Conservation (phyloP, 768 basidiomycete genomes). For the Flagelloscypha sp. region DNA sequence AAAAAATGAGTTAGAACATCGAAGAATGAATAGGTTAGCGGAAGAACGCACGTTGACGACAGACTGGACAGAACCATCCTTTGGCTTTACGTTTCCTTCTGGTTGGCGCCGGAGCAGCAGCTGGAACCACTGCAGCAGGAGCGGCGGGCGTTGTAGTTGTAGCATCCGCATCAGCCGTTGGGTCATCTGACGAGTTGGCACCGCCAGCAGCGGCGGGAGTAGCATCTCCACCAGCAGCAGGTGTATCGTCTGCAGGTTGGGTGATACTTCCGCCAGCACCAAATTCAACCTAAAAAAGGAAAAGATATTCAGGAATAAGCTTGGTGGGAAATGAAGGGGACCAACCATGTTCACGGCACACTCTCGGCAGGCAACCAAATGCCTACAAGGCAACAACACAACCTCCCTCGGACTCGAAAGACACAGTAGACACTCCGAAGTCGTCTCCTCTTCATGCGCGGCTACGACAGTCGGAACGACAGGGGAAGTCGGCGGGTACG, state of each 20-base stretch:
- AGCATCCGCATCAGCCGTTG: slow-evolving; percentile 13
- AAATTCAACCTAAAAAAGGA: too few species aligned
- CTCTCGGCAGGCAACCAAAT: slow-evolving; percentile 91
- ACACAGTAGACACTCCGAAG: slow-evolving; percentile 87
- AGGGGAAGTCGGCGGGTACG: slow-evolving; percentile 35
- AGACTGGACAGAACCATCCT: slow-evolving; percentile 96
- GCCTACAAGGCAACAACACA: slow-evolving; percentile 86
- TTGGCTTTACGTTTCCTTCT: slow-evolving; percentile 89
- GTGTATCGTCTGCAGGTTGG: slow-evolving; percentile 36
- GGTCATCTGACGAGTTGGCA: slow-evolving; percentile 7
- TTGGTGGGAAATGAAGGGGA: too few species aligned
- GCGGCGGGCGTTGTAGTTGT: slow-evolving; percentile 21
- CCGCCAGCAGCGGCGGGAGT: slow-evolving; percentile 5
- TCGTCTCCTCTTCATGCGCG: slow-evolving; percentile 55
- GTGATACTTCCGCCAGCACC: slow-evolving; percentile 84
- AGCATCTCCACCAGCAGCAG: slow-evolving; percentile 20
- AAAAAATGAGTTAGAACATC: background rate
- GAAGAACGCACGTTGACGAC: slow-evolving; percentile 76
- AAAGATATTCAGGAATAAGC: too few species aligned
- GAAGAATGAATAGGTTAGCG: slow-evolving; percentile 1
- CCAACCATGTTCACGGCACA: slow-evolving; percentile 96
- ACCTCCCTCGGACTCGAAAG: slow-evolving; percentile 85
- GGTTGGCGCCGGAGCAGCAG: slow-evolving; percentile 8
- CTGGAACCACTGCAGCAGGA: slow-evolving; percentile 1
- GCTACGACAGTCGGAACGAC: slow-evolving; percentile 17